Evolutionary conservation across 2,329 filamentous ascomycete species (phyloP).

Genomic region (Aspergillus spinulosporus): DNA sequence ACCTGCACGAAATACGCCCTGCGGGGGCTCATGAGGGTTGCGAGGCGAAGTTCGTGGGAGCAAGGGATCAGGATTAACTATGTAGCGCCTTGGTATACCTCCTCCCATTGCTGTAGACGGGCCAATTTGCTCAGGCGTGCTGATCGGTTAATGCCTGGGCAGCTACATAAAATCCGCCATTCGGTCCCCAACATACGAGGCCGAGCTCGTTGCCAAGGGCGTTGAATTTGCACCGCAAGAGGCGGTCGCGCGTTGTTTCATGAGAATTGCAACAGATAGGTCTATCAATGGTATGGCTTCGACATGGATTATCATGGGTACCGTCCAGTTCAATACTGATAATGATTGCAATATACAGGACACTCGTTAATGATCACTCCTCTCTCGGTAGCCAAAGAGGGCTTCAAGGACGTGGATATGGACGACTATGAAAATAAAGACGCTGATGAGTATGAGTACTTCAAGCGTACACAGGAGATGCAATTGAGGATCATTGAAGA

Average conservation of each 20-base stretch:
- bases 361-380: conserved; percentile 46
- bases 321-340: no score
- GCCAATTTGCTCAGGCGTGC: no score
- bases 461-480: conserved; percentile 41
- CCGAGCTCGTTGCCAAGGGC: conserved; percentile 14
- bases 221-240: conserved; percentile 17
- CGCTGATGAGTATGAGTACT: conserved; percentile 30
- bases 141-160: background rate
- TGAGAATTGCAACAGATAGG: conserved; percentile 36
- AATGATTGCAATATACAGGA: conserved; percentile 19
- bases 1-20: conserved; percentile 49
- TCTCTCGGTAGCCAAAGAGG: conserved; percentile 39
- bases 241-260: conserved; percentile 15
- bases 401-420: conserved; percentile 43
- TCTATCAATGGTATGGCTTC: conserved; percentile 30
- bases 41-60: conserved; percentile 39
- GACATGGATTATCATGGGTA: no score
- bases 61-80: conserved; percentile 51
- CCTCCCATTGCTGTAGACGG: no score
- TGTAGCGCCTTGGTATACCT: conserved; percentile 47
- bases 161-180: conserved; percentile 21
- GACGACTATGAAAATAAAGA: conserved; percentile 38
- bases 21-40: conserved; percentile 47
- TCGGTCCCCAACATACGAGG: conserved; percentile 16
- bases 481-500: conserved; percentile 48